phyloP scores from a whole-genome alignment of 1,284 basidiomycete genomes.

The Heterobasidion parviporum region DNA sequence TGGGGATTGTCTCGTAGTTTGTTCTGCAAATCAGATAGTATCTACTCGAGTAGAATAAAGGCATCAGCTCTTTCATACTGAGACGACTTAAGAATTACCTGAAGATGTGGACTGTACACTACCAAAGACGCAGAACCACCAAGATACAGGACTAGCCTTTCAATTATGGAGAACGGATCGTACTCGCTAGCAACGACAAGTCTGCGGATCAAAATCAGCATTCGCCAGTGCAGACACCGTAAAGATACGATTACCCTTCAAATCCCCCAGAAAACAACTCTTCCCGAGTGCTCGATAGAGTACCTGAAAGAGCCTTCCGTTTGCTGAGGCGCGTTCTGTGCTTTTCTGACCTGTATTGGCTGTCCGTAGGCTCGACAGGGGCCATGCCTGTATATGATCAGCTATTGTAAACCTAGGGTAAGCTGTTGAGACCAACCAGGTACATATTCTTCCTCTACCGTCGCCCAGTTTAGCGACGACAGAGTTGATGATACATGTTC shows the following conservation, averaged over 20 bases:
- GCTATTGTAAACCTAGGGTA: constrained; percentile 4
- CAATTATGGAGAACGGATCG: constrained; percentile 78
- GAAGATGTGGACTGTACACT: constrained; percentile 77
- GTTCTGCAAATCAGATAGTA: constrained; percentile 72
- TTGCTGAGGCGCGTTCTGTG: constrained; percentile 65
- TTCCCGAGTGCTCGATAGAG: constrained; percentile 57
- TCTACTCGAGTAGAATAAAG: constrained; percentile 23
- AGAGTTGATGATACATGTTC: constrained; percentile 48
- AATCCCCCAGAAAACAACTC: constrained; percentile 86
- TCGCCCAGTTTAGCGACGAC: constrained; percentile 84
- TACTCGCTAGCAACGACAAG: constrained; percentile 82
- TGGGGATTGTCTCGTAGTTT: constrained; percentile 59
- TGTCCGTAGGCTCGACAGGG: constrained; percentile 45
- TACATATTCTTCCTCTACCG: constrained; percentile 73
- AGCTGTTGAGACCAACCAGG: constrained; percentile 36
- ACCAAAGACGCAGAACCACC: constrained; percentile 84
- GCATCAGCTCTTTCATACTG: not conserved
- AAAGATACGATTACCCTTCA: constrained; percentile 53
- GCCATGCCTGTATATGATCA: constrained; percentile 36
- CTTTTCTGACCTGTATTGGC: constrained; percentile 52
- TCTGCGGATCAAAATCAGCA: constrained; percentile 28
- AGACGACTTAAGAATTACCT: constrained; percentile 34
- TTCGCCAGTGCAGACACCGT: not conserved
- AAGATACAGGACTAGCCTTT: constrained; percentile 69
- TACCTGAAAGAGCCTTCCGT: constrained; percentile 54